Conservation (phyloP, 805 yeast genomes). For the Cyberlindnera xishuangbannaensis region DNA sequence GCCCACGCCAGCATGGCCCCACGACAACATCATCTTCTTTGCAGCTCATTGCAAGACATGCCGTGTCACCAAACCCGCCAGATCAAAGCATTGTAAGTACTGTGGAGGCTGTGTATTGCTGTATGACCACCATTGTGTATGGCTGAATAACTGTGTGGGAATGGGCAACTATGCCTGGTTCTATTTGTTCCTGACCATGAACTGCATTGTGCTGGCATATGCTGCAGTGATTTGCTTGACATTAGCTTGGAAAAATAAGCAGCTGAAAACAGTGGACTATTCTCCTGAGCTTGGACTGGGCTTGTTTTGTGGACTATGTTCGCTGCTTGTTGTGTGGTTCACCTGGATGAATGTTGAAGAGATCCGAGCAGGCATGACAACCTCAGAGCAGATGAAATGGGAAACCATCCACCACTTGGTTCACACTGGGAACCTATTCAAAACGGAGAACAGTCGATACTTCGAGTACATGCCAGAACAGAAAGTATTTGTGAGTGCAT, state of each 20-base stretch:
- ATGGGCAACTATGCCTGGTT: conserved; percentile 58
- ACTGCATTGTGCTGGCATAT: conserved; percentile 38
- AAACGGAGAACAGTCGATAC: conserved; percentile 6
- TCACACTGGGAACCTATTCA: conserved; percentile 32
- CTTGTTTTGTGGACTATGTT: conserved; percentile 39
- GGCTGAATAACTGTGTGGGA: conserved; percentile 76
- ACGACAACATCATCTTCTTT: conserved; percentile 20
- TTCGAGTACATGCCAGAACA: conserved; percentile 20
- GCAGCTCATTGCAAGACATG: conserved; percentile 47
- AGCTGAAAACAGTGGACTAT: conserved; percentile 1
- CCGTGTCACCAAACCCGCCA: conserved; percentile 55
- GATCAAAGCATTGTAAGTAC: conserved; percentile 69
- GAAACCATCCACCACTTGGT: conserved; percentile 49
- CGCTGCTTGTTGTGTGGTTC: conserved; percentile 40
- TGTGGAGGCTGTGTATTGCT: conserved; percentile 59
- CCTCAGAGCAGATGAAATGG: conserved; percentile 75
- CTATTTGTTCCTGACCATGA: conserved; percentile 45
- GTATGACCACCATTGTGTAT: conserved; percentile 72
- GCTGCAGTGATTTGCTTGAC: conserved; percentile 29
- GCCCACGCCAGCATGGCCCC: conserved; percentile 9
- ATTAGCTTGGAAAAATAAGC: conserved; percentile 5
- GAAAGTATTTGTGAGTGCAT: conserved; percentile 20
- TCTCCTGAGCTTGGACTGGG: conserved; percentile 24
- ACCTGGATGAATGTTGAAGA: conserved; percentile 40
- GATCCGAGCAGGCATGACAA: conserved; percentile 63